Conservation (phyloP, 225 moss, liverwort and hornwort species). For the Sphagnum contortum region DNA sequence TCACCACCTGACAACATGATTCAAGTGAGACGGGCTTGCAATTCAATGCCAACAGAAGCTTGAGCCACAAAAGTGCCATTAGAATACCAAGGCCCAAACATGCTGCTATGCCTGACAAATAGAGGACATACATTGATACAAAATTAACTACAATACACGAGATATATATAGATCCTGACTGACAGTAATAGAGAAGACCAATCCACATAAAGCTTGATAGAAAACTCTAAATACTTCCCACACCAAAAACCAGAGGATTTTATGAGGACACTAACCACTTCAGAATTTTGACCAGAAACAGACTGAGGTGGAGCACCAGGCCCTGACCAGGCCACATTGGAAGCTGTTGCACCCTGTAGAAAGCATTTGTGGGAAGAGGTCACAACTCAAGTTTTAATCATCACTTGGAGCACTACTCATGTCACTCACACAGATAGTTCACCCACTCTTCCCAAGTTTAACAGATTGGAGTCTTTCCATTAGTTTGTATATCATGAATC, state of each 20-base stretch:
- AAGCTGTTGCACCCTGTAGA: conserved; percentile 79
- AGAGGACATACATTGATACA: no score
- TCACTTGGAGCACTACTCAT: no score
- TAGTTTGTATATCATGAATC: neutral
- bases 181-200: no score
- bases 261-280: conserved; percentile 56
- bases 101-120: neutral
- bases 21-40: conserved; percentile 1
- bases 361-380: conserved; percentile 6
- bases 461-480: neutral
- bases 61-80: neutral
- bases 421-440: no score
- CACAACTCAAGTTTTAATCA: neutral
- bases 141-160: no score
- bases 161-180: no score
- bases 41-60: neutral
- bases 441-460: neutral
- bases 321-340: conserved; percentile 99
- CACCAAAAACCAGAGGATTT: no score
- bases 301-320: conserved; percentile 86
- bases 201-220: no score
- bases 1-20: conserved; percentile 51
- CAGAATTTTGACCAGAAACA: conserved; percentile 87
- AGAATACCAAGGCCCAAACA: neutral
- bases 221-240: no score